These are phyloP conservation scores for Podila horticola DNA, from an alignment of 192 early-diverging fungal genomes.

Conservation along the genomic window DNA sequence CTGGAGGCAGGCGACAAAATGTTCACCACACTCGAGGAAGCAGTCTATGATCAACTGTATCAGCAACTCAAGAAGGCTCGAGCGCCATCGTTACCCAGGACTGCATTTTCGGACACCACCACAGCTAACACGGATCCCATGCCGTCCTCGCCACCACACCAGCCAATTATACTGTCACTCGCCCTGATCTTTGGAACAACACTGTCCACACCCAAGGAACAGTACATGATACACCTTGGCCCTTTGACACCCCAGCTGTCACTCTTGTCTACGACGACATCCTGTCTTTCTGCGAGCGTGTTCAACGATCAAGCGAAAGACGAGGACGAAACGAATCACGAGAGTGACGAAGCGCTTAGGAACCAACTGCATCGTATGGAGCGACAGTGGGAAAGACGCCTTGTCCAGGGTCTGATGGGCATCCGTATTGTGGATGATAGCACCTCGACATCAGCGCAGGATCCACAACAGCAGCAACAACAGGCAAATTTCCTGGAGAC, in stretches of 20 bases:
- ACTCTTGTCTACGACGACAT: neutral
- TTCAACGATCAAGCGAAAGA: neutral
- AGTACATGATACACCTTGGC: constrained; percentile 48
- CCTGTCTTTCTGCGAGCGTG: neutral
- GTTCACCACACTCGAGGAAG: constrained; percentile 32
- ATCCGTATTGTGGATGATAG: neutral
- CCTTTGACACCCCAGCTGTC: constrained; percentile 12
- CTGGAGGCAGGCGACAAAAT: constrained; percentile 22
- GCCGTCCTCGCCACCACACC: neutral
- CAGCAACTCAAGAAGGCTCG: neutral
- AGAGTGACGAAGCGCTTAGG: neutral
- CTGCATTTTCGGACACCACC: neutral
- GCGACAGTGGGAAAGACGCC: constrained; percentile 24
- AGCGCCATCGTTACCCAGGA: neutral
- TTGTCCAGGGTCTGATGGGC: constrained; percentile 34
- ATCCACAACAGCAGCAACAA: neutral
- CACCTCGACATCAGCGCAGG: neutral
- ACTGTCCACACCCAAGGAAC: constrained; percentile 25
- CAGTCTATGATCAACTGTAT: constrained; percentile 20
- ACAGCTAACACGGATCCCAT: neutral
- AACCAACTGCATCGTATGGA: constrained; percentile 8
- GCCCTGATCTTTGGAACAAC: constrained; percentile 31
- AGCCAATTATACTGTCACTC: constrained; percentile 9
- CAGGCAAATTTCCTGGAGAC: neutral
- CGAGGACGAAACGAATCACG: neutral